These are phyloP conservation scores for Linderina pennispora DNA, from an alignment of 192 early-diverging fungal species.

Conservation along the genomic window DNA sequence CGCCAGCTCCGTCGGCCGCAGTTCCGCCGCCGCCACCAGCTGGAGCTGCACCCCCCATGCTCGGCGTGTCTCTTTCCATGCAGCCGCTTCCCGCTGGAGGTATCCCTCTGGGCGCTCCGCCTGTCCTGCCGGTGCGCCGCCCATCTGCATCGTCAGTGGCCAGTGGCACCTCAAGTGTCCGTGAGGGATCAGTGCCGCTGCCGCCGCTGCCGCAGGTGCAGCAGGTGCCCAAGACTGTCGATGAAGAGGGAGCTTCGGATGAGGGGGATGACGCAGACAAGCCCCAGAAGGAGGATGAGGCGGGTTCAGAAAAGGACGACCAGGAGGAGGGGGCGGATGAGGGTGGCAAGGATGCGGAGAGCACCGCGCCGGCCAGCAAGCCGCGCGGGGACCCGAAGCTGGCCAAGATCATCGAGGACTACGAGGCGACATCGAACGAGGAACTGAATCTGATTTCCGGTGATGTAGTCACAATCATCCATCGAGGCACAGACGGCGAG, in stretches of 20 bases:
- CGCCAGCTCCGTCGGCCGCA: constrained; percentile 12
- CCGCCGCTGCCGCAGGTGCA: not conserved
- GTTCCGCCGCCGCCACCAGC: constrained; percentile 10
- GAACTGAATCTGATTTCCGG: constrained; percentile 61
- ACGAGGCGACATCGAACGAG: constrained; percentile 55
- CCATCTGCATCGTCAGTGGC: no score
- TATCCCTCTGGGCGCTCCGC: no score
- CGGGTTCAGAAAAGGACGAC: not conserved
- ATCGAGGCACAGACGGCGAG: constrained; percentile 49
- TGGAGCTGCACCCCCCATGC: constrained; percentile 2
- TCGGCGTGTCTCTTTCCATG: constrained; percentile 1
- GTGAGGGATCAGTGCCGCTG: no score
- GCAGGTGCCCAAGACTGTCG: not conserved
- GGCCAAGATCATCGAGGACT: constrained; percentile 66
- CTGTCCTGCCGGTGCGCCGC: no score
- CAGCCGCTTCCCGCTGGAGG: constrained; percentile 3
- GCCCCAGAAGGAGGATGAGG: not conserved
- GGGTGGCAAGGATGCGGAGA: not conserved
- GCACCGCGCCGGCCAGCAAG: constrained; percentile 1
- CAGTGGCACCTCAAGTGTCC: no score
- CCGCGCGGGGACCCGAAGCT: constrained; percentile 26
- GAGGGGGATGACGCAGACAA: constrained; percentile 5
- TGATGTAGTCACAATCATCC: constrained; percentile 64
- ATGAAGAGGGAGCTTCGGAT: not conserved
- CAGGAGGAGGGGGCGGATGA: not conserved